phyloP scores from a whole-genome alignment of 1,284 basidiomycete species.

The Cryptococcus wingfieldii region DNA sequence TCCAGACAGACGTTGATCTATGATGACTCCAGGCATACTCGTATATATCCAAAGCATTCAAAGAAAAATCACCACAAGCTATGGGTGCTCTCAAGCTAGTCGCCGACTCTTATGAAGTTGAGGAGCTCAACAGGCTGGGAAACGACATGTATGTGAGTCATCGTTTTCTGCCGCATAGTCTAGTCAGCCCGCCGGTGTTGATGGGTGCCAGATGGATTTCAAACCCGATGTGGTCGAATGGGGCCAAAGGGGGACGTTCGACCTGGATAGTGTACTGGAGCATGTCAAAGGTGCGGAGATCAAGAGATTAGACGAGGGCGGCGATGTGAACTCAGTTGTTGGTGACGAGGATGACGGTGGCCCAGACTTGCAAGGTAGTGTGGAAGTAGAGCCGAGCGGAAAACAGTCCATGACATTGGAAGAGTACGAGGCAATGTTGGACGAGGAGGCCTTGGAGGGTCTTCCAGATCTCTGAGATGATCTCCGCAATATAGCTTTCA shows the following conservation, averaged over 20 bases:
- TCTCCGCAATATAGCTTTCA: too few species aligned
- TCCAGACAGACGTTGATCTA: background rate
- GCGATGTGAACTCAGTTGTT: background rate
- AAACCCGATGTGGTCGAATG: conserved; percentile 48
- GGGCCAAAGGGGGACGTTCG: conserved; percentile 43
- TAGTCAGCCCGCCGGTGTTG: background rate
- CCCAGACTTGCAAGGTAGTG: conserved; percentile 4
- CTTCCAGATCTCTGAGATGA: background rate
- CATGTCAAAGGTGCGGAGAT: conserved; percentile 15
- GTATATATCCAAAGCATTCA: conserved; percentile 75
- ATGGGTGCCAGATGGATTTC: conserved; percentile 35
- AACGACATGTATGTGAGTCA: conserved; percentile 62
- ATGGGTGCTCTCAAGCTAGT: conserved; percentile 77
- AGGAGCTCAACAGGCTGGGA: conserved; percentile 65
- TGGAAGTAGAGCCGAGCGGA: conserved; percentile 7
- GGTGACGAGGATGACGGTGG: background rate
- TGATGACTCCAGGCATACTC: conserved; percentile 56
- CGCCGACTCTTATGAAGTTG: conserved; percentile 60
- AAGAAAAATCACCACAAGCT: conserved; percentile 67
- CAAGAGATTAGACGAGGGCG: conserved; percentile 1
- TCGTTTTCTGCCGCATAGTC: background rate
- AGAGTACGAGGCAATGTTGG: conserved; percentile 42
- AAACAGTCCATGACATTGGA: conserved; percentile 26
- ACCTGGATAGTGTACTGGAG: conserved; percentile 41
- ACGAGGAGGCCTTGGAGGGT: conserved; percentile 22